Percentiles rank a stretch among this genome's conserved stretches.
phyloP scores from a whole-genome alignment of 352 stramenopile species.

The Pelagophyceae sp. region DNA sequence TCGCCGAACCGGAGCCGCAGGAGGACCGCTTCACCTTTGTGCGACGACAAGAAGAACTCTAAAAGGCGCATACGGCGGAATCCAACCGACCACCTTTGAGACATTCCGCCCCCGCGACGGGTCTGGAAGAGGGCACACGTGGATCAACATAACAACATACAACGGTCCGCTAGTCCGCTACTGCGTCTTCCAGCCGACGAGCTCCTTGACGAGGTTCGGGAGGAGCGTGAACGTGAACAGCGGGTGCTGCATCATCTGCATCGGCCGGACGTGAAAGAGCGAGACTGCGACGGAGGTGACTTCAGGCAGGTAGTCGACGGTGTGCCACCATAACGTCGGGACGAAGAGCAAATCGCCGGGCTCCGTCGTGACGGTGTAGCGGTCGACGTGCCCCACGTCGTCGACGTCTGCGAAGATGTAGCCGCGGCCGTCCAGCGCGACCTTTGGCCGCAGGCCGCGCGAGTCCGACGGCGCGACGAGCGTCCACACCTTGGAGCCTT shows the following conservation, averaged over 20 bases:
- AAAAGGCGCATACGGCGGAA: too few species aligned
- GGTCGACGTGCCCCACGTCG: slow-evolving; percentile 25
- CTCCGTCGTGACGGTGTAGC: slow-evolving; percentile 37
- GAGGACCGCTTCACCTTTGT: slow-evolving; percentile 3
- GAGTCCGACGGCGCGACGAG: slow-evolving; percentile 42
- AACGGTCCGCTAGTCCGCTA: slow-evolving; percentile 30
- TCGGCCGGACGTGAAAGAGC: slow-evolving; percentile 56
- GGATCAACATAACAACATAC: too few species aligned
- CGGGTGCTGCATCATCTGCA: slow-evolving; percentile 42
- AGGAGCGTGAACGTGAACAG: slow-evolving; percentile 49
- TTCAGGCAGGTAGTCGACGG: slow-evolving; percentile 44
- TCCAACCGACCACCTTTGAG: too few species aligned
- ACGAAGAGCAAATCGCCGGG: slow-evolving; percentile 50
- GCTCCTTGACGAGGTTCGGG: slow-evolving; percentile 47
- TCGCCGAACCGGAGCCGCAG: background rate
- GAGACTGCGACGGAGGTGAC: slow-evolving; percentile 48
- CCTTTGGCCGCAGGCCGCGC: slow-evolving; percentile 34
- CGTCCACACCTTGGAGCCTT: slow-evolving; percentile 43
- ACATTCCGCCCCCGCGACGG: too few species aligned
- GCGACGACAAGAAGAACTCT: background rate
- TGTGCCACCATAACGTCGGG: slow-evolving; percentile 53
- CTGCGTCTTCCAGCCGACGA: slow-evolving; percentile 48
- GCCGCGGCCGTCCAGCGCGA: slow-evolving; percentile 43
- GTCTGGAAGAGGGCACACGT: too few species aligned
- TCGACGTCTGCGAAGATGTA: slow-evolving; percentile 41